Evolutionary conservation across 2,329 filamentous ascomycete genomes (phyloP).

Genomic region (Tolypocladium nubicola): DNA sequence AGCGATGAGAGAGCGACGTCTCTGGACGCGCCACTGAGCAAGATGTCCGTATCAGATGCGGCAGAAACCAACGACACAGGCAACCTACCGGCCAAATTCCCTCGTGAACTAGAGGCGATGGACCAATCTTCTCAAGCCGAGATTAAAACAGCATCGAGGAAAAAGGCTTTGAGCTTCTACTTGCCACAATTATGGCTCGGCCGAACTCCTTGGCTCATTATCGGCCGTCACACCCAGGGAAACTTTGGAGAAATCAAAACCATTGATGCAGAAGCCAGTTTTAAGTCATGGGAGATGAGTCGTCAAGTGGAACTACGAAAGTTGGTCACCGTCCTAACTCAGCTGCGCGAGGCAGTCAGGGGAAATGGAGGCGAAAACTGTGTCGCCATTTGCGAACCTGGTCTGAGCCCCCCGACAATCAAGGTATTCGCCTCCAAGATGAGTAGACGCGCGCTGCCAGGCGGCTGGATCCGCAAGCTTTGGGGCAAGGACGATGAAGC

Average conservation of each 20-base stretch:
- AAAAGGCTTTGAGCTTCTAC: neutral
- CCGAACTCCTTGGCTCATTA: slow-evolving; percentile 13
- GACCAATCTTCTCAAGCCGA: neutral
- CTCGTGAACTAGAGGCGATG: neutral
- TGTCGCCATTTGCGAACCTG: neutral
- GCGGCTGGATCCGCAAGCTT: neutral
- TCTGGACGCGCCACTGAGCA: neutral
- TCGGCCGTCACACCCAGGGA: slow-evolving; percentile 8
- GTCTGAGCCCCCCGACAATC: neutral
- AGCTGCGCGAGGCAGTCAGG: neutral
- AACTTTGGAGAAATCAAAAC: neutral
- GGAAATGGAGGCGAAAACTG: neutral
- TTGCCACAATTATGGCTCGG: slow-evolving; percentile 18
- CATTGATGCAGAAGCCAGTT: neutral
- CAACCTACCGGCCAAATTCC: neutral
- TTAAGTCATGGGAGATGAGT: neutral
- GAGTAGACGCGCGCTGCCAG: neutral
- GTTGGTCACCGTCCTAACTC: neutral
- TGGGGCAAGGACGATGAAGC: neutral
- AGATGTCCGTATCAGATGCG: neutral
- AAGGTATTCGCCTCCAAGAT: neutral
- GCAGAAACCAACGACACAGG: neutral
- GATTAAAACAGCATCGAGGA: neutral
- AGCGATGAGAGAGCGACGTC: neutral
- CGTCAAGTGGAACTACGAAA: neutral